Percentiles rank a stretch among this genome's conserved stretches.
phyloP scores from a whole-genome alignment of 1,139 yeast species.

The Geotrichum australiense region DNA sequence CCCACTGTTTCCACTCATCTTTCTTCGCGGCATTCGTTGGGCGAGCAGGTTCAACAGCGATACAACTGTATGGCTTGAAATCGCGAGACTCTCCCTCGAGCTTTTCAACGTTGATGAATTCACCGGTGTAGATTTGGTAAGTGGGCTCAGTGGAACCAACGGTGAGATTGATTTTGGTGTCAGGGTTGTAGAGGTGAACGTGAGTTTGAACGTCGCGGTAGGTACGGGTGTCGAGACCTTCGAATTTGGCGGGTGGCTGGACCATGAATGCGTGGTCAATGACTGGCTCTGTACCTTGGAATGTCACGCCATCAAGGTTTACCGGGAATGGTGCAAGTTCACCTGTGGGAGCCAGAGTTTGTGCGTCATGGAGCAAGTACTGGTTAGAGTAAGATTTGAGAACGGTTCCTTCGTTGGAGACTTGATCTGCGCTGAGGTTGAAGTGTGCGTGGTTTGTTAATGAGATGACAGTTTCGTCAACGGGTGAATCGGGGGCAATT shows the following conservation, averaged over 20 bases:
- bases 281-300: slow-evolving; percentile 32
- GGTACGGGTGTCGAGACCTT: slow-evolving; percentile 40
- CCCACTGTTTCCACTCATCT: slow-evolving; percentile 46
- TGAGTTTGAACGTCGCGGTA: slow-evolving; percentile 34
- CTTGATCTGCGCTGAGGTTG: slow-evolving; percentile 37
- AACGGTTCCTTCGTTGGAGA: slow-evolving; percentile 30
- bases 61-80: slow-evolving; percentile 46
- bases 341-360: slow-evolving; percentile 48
- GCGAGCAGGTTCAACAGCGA: slow-evolving; percentile 60
- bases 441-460: slow-evolving; percentile 63
- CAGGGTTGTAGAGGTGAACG: slow-evolving; percentile 45
- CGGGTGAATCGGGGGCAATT: slow-evolving; percentile 37
- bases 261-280: slow-evolving; percentile 52
- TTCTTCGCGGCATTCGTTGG: slow-evolving; percentile 50
- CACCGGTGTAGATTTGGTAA: slow-evolving; percentile 64
- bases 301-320: slow-evolving; percentile 23
- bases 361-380: slow-evolving; percentile 36
- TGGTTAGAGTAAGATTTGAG: slow-evolving; percentile 32
- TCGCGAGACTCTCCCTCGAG: slow-evolving; percentile 33
- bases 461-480: slow-evolving; percentile 46
- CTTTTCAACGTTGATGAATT: slow-evolving; percentile 37
- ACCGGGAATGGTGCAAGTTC: slow-evolving; percentile 33
- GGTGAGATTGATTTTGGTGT: slow-evolving; percentile 39
- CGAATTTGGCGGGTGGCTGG: slow-evolving; percentile 31
- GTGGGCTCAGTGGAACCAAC: slow-evolving; percentile 59